Base-by-base conservation (phyloP, 257 asterid species). In the Fraxinus americana region DNA sequence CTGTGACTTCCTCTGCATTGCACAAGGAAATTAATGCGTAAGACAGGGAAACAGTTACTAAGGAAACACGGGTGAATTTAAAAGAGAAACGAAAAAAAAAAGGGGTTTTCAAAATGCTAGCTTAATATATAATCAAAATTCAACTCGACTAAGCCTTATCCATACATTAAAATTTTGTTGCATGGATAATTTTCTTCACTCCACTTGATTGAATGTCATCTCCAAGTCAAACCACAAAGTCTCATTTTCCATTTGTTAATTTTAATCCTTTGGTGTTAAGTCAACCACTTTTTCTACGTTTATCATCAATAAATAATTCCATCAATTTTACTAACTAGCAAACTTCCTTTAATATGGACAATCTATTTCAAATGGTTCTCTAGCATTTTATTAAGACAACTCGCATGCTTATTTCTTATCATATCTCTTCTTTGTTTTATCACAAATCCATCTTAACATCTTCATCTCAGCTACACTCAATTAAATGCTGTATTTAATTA, bases 1-100 rank as follows among this genome's bases (percentile, higher is more conserved):
- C 91, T 29, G 88, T 50, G 77, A 79, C 87, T 77, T 77, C 90
- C 66, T 85, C 99, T 92, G 87, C 88, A 85, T 75, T 73, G 77
- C 32, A 81, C 25, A 70, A 35, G 80, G 70, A 25, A 35, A 23
- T 61, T 27, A 4, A 27, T 73, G 77, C 39, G 79, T 45, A 70
- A 78, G 77, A 82, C 21, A 36, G 80, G 70, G 29, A 63, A 23
- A 67, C 2, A 27, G 25, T 70, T n/a, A 77, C 2, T 38, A 68
- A 27, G 34, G 32, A 63, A 25, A 63, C 69, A 25, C 6, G 3
- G 7, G 17, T 11, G 35, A 25, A 23, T 27, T 63, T 10, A 36
- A 34, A 48, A 68, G 9, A 57, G 30, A 69, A 14, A 52, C 2
- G 21, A 32, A 43, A 78, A 48, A 43, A 68, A 76, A 69, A 54